Base-by-base conservation (phyloP, 805 yeast genomes). In the Peterozyma toletana region DNA sequence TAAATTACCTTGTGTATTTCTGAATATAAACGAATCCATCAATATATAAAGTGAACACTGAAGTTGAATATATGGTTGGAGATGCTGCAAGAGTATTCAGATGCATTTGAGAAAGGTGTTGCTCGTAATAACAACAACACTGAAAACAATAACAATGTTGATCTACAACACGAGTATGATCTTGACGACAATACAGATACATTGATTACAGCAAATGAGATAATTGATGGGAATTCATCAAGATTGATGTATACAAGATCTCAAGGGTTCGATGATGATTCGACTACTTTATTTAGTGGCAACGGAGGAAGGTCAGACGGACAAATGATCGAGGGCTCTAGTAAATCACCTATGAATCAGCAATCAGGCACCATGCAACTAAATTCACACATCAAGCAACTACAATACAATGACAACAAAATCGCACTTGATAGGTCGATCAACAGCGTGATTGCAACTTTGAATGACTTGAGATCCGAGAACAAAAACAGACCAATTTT, bases 361-460 rank as follows among this genome's bases (percentile, higher is more conserved):
- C 57, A 60, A 34, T 67, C 72, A 0, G 68, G 67, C 7, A 35
- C 38, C 2, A 17, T 17, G 16, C 43, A 40, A 11, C 35, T 44
- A 14, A 35, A 44, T 15, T 38, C 83, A 1, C 83, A 88, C 42
- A 58, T 83, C 30, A 78, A 80, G 46, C 96, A 90, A 56, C 63
- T 83, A 45, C 84, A 78, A 48, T 91, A 85, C 59, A 87, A 87
- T 56, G 80, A 82, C 52, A 81, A 82, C 64, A 74, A 84, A 44
- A 66, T 78, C 0, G 72, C 83, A 1, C 66, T 90, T 44, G 83
- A 78, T 46, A 67, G 85, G 41, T 71, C 82, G 1, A 80, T 85
- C 45, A 64, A 71, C 47, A 68, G 73, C 30, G 73, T 82, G 1
- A 63, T 71, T 11, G 74, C 71, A 34, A 54, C 83, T 27, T 55